Evolutionary conservation across 2,329 filamentous ascomycete species (phyloP), one percentile per base, ranked within the genome.

Genomic region (Ophiobolus disseminans): DNA sequence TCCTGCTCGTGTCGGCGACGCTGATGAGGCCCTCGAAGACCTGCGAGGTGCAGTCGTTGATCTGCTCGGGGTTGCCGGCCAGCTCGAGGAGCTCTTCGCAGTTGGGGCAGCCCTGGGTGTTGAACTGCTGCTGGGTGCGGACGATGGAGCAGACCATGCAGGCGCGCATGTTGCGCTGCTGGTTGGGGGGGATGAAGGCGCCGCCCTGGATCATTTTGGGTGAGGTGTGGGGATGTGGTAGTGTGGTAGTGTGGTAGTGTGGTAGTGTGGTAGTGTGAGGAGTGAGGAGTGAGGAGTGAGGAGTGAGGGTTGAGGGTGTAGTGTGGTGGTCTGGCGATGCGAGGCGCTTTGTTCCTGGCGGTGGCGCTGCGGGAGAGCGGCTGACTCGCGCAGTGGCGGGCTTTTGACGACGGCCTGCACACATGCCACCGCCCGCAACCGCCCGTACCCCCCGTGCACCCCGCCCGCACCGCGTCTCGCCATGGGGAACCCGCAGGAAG

Each of bases 81-180:
- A 97, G 87, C 73, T 90, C 87, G 50, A 99, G 87, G 74, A 96
- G 90, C 40, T 89, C 86, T 70, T 97, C 93, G 82, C 94, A 99
- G 80, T 99, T 99, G 54, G 94, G 94, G 72, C 94, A 99, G 61
- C 94, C 94, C 69, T 89, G 82, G 65, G 86, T 84, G 66, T 87
- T 82, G 82, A 99, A 99, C 73, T 90, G 88, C 60, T 81, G 82
- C 68, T 87, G 86, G 53, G 89, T 87, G 80, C 93, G 91, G 58
- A 97, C 90, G 70, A 97, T 89, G 45, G 91, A 93, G 84, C 94
- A 99, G 63, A 97, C 91, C 91, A 99, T 97, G 81, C 94, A 99
- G 68, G 94, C 94, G 76, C 94, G 92, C 62, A 96, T 84, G 73
- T 90, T 87, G 76, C 92, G 90, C 78, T 88, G 86, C 76, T 94